These are phyloP conservation scores for Aspergillus sojae DNA, from an alignment of 2,329 filamentous ascomycete genomes.

Conservation along the genomic window DNA sequence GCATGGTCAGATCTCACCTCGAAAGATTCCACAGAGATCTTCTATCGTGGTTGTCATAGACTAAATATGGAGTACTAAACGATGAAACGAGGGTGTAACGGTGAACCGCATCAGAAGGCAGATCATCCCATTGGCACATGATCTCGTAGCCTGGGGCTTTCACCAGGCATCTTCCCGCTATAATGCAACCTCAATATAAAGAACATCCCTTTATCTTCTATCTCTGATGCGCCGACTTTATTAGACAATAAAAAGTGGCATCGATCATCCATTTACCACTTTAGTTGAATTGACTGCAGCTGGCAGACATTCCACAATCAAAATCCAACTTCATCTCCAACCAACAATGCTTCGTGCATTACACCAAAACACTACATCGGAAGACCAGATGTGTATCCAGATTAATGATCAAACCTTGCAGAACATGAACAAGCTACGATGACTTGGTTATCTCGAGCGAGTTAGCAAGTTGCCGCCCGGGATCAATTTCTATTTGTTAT, in stretches of 20 bases:
- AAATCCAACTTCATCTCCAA: background rate
- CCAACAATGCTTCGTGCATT: background rate
- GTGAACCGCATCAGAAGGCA: background rate
- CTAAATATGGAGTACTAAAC: background rate
- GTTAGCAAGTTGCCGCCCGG: too few species aligned
- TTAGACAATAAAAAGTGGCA: background rate
- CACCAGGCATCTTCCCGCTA: background rate
- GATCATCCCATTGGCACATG: background rate
- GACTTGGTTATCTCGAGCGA: too few species aligned
- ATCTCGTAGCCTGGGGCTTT: background rate
- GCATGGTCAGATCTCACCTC: background rate
- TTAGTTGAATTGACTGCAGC: background rate
- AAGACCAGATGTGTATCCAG: background rate
- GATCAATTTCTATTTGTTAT: too few species aligned
- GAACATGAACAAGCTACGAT: too few species aligned
- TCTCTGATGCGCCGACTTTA: background rate
- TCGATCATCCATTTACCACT: background rate
- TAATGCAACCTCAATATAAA: background rate
- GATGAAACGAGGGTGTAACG: background rate
- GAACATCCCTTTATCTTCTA: too few species aligned
- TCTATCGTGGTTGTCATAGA: background rate
- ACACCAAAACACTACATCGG: background rate
- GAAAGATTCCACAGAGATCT: constrained; percentile 2
- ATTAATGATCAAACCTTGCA: background rate
- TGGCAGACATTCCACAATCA: background rate